Percentiles rank a stretch among this genome's conserved stretches.
phyloP scores from a whole-genome alignment of 306 rosid genomes.

The Cercis canadensis region DNA sequence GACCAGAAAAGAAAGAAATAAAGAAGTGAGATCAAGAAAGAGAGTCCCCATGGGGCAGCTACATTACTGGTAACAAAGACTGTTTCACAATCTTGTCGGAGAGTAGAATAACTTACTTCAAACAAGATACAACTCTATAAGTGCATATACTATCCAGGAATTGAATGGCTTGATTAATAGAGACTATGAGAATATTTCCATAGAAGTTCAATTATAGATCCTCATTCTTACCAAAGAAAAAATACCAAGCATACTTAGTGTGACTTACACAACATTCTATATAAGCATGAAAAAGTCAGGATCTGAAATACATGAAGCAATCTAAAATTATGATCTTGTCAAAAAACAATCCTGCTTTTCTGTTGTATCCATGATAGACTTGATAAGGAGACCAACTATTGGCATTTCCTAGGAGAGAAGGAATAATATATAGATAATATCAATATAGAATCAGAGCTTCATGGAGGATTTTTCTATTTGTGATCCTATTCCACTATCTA shows the following conservation, averaged over 20 bases:
- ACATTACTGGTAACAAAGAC: no score
- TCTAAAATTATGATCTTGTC: slow-evolving; percentile 11
- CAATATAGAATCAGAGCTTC: background rate
- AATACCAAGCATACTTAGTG: background rate
- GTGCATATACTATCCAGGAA: background rate
- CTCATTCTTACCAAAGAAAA: no score
- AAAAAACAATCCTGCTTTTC: background rate
- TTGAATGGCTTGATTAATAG: background rate
- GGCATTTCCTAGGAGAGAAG: slow-evolving; percentile 13
- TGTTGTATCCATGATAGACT: slow-evolving; percentile 1
- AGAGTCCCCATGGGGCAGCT: no score
- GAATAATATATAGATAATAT: background rate
- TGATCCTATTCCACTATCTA: slow-evolving; percentile 9
- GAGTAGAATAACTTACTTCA: background rate
- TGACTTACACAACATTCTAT: background rate
- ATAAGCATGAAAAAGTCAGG: background rate
- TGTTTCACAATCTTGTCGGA: background rate
- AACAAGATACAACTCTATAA: background rate
- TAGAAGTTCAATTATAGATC: background rate
- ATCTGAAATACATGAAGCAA: background rate
- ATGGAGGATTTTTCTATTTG: background rate
- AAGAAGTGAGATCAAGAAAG: no score
- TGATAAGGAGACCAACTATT: slow-evolving; percentile 10
- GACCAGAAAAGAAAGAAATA: no score
- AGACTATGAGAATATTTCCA: background rate